These are phyloP conservation scores for Closterium sp. DNA, from an alignment of 139 green algal genomes.

Conservation along the genomic window DNA sequence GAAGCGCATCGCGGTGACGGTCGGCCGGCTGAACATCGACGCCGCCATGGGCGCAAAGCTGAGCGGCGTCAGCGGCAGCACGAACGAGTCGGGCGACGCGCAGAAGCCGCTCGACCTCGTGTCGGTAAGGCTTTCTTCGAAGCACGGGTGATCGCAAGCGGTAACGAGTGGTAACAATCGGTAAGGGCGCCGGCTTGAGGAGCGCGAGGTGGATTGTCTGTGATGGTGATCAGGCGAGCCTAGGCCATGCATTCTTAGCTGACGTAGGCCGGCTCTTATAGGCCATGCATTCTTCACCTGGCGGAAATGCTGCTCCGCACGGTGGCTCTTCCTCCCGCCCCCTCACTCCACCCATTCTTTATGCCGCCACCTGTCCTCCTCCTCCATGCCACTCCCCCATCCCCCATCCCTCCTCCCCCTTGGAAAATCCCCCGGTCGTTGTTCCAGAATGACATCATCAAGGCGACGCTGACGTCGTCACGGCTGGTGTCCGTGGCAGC, in stretches of 20 bases:
- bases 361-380: not conserved
- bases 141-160: not conserved
- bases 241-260: not conserved
- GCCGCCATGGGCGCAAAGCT: not conserved
- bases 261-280: not conserved
- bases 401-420: not conserved
- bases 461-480: conserved; percentile 46
- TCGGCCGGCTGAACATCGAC: not conserved
- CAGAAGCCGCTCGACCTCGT: conserved; percentile 28
- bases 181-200: not conserved
- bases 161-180: not conserved
- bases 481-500: conserved; percentile 57
- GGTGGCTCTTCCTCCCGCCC: not conserved
- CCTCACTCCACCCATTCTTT: not conserved
- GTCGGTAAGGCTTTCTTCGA: not conserved
- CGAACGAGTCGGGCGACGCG: not conserved
- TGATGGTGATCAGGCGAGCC: not conserved
- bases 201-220: not conserved
- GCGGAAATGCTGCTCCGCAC: not conserved
- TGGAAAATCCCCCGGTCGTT: not conserved
- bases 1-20: not conserved
- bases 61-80: not conserved
- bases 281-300: not conserved
- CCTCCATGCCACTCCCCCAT: not conserved
- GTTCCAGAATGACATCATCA: conserved; percentile 51